These are phyloP conservation scores for Exidia glandulosa DNA, from an alignment of 768 basidiomycete genomes.

Conservation along the genomic window DNA sequence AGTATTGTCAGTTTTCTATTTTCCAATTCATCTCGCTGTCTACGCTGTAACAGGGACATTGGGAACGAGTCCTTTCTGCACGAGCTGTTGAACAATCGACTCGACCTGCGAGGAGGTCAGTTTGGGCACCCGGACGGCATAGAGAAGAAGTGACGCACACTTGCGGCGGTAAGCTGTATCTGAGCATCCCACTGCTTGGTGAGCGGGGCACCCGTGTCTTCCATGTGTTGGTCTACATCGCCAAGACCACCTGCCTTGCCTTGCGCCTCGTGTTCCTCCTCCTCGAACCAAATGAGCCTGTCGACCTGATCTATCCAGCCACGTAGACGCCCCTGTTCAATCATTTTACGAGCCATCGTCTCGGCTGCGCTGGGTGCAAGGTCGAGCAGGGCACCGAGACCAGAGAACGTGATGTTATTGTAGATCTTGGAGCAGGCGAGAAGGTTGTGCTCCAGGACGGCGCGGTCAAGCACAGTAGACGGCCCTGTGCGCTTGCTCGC, in stretches of 20 bases:
- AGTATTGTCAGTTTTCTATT: not conserved
- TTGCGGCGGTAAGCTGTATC: constrained; percentile 79
- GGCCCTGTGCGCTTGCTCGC: constrained; percentile 80
- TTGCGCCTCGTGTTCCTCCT: constrained; percentile 86
- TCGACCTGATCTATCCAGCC: constrained; percentile 96
- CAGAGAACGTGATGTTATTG: constrained; percentile 92
- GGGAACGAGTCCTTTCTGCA: constrained; percentile 56
- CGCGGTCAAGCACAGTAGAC: constrained; percentile 89
- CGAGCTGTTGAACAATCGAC: constrained; percentile 73
- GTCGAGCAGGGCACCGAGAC: constrained; percentile 83
- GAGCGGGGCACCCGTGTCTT: constrained; percentile 80
- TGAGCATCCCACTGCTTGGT: constrained; percentile 96
- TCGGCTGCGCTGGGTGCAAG: constrained; percentile 89
- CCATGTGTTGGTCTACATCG: constrained; percentile 72
- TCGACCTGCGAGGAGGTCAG: constrained; percentile 45
- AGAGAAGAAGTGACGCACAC: constrained; percentile 37
- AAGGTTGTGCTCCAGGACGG: constrained; percentile 98
- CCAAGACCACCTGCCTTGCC: constrained; percentile 91
- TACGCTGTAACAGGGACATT: not conserved
- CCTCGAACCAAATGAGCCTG: constrained; percentile 88
- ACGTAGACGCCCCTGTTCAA: constrained; percentile 88
- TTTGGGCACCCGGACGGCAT: not conserved
- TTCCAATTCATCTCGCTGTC: not conserved
- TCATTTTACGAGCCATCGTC: constrained; percentile 97
- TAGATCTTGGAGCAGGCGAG: constrained; percentile 95